Evolutionary conservation across 2,329 filamentous ascomycete species (phyloP).

Genomic region (Domatiomyces catenatus): DNA sequence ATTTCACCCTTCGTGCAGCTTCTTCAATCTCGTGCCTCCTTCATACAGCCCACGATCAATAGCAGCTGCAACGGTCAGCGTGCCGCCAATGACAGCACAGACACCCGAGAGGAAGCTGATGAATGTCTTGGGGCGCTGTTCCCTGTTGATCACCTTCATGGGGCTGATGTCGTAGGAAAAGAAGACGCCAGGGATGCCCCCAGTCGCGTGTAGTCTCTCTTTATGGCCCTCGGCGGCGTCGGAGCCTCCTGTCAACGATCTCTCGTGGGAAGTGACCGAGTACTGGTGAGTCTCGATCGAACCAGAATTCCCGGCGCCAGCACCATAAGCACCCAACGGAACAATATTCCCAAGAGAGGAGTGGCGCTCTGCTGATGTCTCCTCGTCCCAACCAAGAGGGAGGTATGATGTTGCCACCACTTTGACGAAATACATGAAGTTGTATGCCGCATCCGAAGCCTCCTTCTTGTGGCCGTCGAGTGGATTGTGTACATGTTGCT

Average conservation of each 20-base stretch:
- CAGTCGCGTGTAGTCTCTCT: slow-evolving; percentile 74
- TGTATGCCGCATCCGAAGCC: slow-evolving; percentile 70
- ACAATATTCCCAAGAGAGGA: slow-evolving; percentile 35
- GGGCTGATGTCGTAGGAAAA: slow-evolving; percentile 99
- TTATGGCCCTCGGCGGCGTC: slow-evolving; percentile 79
- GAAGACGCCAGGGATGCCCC: slow-evolving; percentile 93
- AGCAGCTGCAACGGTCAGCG: slow-evolving; percentile 85
- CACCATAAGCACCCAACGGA: slow-evolving; percentile 54
- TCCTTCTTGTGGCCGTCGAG: slow-evolving; percentile 65
- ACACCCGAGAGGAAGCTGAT: slow-evolving; percentile 84
- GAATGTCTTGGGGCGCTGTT: slow-evolving; percentile 77
- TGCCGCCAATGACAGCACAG: slow-evolving; percentile 88
- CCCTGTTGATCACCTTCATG: slow-evolving; percentile 98
- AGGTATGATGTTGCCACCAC: slow-evolving; percentile 93
- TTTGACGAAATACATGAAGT: slow-evolving; percentile 99
- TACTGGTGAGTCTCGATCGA: slow-evolving; percentile 97
- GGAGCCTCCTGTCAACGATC: slow-evolving; percentile 67
- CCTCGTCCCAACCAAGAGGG: slow-evolving; percentile 72
- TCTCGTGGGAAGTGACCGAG: slow-evolving; percentile 90
- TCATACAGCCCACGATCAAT: slow-evolving; percentile 86
- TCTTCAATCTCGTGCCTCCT: slow-evolving; percentile 69
- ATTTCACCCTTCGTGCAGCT: slow-evolving; percentile 51
- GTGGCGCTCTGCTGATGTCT: slow-evolving; percentile 27
- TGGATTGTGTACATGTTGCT: slow-evolving; percentile 74
- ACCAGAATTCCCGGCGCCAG: slow-evolving; percentile 50